Evolutionary conservation across 2,329 filamentous ascomycete genomes (phyloP), one percentile per base, ranked within the genome.

Genomic region (Aspergillus pseudoviridinutans): DNA sequence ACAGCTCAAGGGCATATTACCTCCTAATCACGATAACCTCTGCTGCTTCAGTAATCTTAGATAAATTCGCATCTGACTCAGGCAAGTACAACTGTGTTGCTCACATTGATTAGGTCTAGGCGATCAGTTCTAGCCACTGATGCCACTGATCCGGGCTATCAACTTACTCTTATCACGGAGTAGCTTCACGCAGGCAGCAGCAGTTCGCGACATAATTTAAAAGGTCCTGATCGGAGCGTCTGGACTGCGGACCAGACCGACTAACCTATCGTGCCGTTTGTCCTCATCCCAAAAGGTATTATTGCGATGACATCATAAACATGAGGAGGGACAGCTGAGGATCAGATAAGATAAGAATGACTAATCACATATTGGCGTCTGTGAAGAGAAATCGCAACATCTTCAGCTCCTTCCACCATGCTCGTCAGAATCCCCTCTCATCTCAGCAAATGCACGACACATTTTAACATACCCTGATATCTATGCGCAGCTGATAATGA

Each of bases 271-370:
- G 32, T 38, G 32, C 14, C 14, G 14, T 17, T 35, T 38, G 32
- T 38, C 17, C 32, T 38, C 14, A 24, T 35, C 41, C 4, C 1
- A 4, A 47, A 47, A 1, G 7, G 3, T 25, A 25, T 51, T 4
- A 9, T 9, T 20, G n/a, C 3, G 2, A 54, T 63, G 61, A 62
- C 58, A 59, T 62, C 61, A 62, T 50, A 12, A n/a, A 12, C 9
- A 3, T 14, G 17, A 8, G 6, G 14, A n/a, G 17, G 9, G 14
- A 25, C 41, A 47, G 14, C 14, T 44, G 53, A 58, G 49, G 49
- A 64, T 64, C 60, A 58, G 62, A 64, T 64, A 59, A 64, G 62
- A 64, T 62, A 59, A 60, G 32, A 4, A 12, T 49, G 52, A 53
- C 41, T 56, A 52, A 55, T 25, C 27, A 20, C n/a, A 32, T 35